Percentiles rank a stretch among this genome's conserved stretches.
Conservation (phyloP, 225 moss, liverwort and hornwort genomes). For the Asterella californica region DNA sequence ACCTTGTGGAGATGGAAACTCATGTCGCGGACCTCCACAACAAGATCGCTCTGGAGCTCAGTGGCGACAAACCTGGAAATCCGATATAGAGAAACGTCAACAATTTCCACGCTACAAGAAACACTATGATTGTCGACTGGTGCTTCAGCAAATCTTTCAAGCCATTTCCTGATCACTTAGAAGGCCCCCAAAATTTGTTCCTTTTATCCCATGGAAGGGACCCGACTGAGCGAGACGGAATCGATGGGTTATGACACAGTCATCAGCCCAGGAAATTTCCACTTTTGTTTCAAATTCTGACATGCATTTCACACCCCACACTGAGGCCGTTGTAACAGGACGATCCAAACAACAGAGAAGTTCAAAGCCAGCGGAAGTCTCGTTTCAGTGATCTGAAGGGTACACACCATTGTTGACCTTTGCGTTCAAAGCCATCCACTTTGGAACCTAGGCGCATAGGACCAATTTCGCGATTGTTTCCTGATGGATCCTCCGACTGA, state of each 20-base stretch:
- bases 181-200: background rate
- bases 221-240: background rate
- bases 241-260: background rate
- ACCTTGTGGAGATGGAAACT: slow-evolving; percentile 92
- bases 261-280: background rate
- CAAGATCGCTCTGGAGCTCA: slow-evolving; percentile 61
- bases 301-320: background rate
- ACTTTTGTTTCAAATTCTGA: background rate
- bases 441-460: slow-evolving; percentile 36
- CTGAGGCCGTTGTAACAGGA: background rate
- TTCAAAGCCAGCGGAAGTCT: background rate
- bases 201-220: background rate
- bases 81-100: background rate
- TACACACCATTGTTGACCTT: slow-evolving; percentile 45
- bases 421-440: slow-evolving; percentile 48
- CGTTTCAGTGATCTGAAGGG: background rate
- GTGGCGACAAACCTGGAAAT: slow-evolving; percentile 47
- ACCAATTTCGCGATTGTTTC: slow-evolving; percentile 26
- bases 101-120: background rate
- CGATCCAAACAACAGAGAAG: background rate
- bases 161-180: no score
- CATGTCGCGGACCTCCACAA: slow-evolving; percentile 70
- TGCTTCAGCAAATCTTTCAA: background rate
- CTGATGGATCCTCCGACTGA: slow-evolving; percentile 21
- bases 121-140: background rate